Evolutionary conservation across 2,329 filamentous ascomycete species (phyloP).

Genomic region (Phoma sp.): DNA sequence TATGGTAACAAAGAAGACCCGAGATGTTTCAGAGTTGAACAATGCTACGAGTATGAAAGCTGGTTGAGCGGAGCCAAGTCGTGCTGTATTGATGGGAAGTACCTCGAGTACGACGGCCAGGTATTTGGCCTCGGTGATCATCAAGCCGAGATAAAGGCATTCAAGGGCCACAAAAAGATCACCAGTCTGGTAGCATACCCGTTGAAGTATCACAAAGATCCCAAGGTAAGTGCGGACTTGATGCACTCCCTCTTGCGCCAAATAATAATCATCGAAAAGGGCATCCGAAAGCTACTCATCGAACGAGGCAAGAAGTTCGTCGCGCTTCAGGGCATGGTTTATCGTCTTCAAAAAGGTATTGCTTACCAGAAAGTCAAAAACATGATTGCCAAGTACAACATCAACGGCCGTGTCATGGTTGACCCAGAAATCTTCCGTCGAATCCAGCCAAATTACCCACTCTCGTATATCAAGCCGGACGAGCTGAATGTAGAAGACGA

Average conservation of each 20-base stretch:
- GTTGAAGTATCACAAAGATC: conserved; percentile 78
- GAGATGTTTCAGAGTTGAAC: conserved; percentile 81
- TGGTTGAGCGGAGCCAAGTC: conserved; percentile 74
- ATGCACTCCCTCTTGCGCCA: neutral
- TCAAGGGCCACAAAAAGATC: conserved; percentile 84
- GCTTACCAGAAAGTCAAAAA: conserved; percentile 86
- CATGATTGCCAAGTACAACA: conserved; percentile 77
- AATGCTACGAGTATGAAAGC: conserved; percentile 72
- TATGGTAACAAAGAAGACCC: conserved; percentile 81
- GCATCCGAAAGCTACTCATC: conserved; percentile 71
- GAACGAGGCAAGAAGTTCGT: conserved; percentile 87
- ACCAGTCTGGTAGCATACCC: conserved; percentile 80
- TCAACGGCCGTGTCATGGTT: conserved; percentile 88
- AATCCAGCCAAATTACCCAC: conserved; percentile 84
- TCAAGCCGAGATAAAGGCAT: conserved; percentile 72
- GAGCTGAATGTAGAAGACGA: conserved; percentile 67
- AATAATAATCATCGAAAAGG: conserved; percentile 29
- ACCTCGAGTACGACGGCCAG: conserved; percentile 90
- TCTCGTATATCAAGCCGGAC: conserved; percentile 76
- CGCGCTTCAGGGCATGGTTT: conserved; percentile 80
- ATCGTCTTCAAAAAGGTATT: conserved; percentile 82
- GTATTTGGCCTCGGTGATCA: conserved; percentile 78
- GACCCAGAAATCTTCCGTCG: conserved; percentile 83
- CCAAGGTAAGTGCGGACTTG: conserved; percentile 51
- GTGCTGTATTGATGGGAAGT: conserved; percentile 78